Evolutionary conservation across 2,329 filamentous ascomycete genomes (phyloP), one percentile per base, ranked within the genome.

Genomic region (Sporothrix variecibatus): DNA sequence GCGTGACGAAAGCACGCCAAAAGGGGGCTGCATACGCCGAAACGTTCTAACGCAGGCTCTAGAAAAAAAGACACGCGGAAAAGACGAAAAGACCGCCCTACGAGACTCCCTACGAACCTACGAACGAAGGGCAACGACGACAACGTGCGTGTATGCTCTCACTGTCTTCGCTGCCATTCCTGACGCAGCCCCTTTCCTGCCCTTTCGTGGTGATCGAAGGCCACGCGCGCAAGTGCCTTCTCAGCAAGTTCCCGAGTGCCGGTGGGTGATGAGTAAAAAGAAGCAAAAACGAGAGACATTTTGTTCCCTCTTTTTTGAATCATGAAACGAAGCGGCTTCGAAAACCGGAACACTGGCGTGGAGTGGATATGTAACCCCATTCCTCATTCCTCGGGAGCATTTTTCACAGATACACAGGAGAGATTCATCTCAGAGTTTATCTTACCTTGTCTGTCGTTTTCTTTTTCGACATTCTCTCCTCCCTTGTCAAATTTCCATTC

Each of bases 261-360:
- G 56, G 56, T 28, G 26, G 26, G 15, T 4, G 31, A 60, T n/a
- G 4, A 38, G 46, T 51, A 28, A 28, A 40, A 43, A 53, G 34
- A 58, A 71, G 53, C 20, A 71, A 28, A 71, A 60, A 46, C n/a
- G 40, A 51, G 26, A 31, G 56, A 71, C 68, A 43, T 71, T 58
- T 53, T 23, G 17, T 12, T 51, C 17, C 67, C 20, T 34, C 46
- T 17, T 60, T 40, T 26, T 58, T 34, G 34, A 51, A 49, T 72
- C 70, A 20, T 72, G 69, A 72, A 72, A 72, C 69, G 23, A 62
- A 31, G 3, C 69, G 23, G 40, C 38, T 28, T 72, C 53, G 4
- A 60, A 62, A 60, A 7, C 17, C 20, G 26, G 69, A 60, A 71
- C 53, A 51, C 56, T 62, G 40, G 56, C 56, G 70, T 60, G 34